Percentiles rank a stretch among this genome's conserved stretches.
Evolutionary conservation across 2,329 filamentous ascomycete genomes (phyloP).

Genomic region (Pseudonectria foliicola): DNA sequence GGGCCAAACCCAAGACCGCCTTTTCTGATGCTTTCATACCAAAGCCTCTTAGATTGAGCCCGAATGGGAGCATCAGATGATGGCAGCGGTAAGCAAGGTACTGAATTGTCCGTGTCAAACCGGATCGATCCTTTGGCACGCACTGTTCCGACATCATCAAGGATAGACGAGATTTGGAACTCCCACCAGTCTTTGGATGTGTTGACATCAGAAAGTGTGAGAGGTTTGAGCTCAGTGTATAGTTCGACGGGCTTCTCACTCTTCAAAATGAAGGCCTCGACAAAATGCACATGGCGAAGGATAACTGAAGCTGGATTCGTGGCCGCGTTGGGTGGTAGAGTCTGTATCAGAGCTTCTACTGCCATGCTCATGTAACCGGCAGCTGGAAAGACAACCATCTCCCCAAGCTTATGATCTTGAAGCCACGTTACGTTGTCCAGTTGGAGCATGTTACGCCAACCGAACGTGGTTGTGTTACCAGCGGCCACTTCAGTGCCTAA

Average conservation of each 20-base stretch:
- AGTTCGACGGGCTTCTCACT: slow-evolving; percentile 19
- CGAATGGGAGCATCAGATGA: no score
- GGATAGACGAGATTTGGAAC: slow-evolving; percentile 20
- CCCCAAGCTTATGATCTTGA: slow-evolving; percentile 24
- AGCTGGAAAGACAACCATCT: slow-evolving; percentile 26
- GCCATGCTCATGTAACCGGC: slow-evolving; percentile 29
- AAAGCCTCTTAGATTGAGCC: no score
- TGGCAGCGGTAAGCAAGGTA: no score
- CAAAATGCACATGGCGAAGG: no score
- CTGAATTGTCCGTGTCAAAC: no score
- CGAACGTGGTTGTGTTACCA: slow-evolving; percentile 17
- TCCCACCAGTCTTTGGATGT: slow-evolving; percentile 17
- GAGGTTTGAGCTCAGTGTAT: slow-evolving; percentile 15
- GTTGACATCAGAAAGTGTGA: slow-evolving; percentile 13
- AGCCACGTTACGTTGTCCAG: slow-evolving; percentile 28
- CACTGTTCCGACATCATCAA: no score
- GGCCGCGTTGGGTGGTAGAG: no score
- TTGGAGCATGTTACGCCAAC: slow-evolving; percentile 28
- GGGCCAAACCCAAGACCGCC: no score
- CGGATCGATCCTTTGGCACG: no score
- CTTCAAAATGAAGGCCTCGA: slow-evolving; percentile 16
- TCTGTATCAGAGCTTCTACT: slow-evolving; percentile 20
- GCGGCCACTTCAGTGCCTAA: slow-evolving; percentile 16
- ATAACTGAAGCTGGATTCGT: no score
- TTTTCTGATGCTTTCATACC: no score